phyloP scores from a whole-genome alignment of 805 yeast species.

The Candida corydali region DNA sequence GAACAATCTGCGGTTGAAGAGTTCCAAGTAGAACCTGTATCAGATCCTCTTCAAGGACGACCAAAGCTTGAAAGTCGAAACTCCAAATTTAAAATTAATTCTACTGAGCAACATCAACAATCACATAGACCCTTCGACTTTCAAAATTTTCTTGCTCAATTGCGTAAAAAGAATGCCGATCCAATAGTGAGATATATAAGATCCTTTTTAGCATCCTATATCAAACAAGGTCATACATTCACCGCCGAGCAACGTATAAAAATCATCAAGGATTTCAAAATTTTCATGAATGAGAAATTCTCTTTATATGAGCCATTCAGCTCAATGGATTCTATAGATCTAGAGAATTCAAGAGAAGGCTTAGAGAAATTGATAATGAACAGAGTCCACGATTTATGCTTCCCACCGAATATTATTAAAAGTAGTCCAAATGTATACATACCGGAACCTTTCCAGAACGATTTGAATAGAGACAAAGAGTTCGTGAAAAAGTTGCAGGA shows the following conservation, averaged over 20 bases:
- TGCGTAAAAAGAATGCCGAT: conserved; percentile 74
- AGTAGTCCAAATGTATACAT: conserved; percentile 12
- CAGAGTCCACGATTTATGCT: conserved; percentile 70
- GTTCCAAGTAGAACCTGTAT: conserved; percentile 10
- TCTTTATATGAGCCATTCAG: conserved; percentile 67
- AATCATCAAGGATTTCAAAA: conserved; percentile 71
- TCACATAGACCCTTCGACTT: conserved; percentile 68
- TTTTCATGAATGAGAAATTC: conserved; percentile 65
- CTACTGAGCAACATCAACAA: conserved; percentile 35
- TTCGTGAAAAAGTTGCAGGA: conserved; percentile 52
- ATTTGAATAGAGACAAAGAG: conserved; percentile 54
- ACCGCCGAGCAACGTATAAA: conserved; percentile 74
- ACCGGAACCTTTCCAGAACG: conserved; percentile 50
- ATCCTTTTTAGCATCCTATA: conserved; percentile 77
- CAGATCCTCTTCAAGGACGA: background rate
- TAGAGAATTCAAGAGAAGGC: conserved; percentile 81
- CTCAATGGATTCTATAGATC: conserved; percentile 49
- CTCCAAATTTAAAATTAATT: conserved; percentile 11
- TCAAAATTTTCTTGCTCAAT: conserved; percentile 68
- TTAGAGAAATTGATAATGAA: conserved; percentile 91
- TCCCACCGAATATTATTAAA: conserved; percentile 66
- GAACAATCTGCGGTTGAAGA: conserved; percentile 17
- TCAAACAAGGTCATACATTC: conserved; percentile 55
- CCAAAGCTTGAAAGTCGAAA: conserved; percentile 10
- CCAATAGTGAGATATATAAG: conserved; percentile 83